These are phyloP conservation scores for Solanum piurae DNA, from an alignment of 257 asterid genomes.

Conservation along the genomic window DNA sequence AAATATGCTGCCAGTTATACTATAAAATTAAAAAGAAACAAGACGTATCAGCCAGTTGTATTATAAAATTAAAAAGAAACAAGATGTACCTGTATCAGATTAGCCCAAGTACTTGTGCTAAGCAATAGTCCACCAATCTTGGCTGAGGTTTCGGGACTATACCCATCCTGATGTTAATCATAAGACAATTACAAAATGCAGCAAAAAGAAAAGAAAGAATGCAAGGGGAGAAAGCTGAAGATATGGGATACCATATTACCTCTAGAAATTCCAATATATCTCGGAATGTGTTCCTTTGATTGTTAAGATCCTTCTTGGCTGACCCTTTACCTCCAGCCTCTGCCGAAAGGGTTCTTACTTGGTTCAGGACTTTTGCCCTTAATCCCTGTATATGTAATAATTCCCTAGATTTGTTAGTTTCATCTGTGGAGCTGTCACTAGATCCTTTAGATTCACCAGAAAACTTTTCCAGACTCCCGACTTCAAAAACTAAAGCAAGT, in stretches of 20 bases:
- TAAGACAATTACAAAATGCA: not conserved
- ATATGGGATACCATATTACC: constrained; percentile 23
- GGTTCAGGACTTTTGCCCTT: constrained; percentile 56
- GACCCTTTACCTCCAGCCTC: constrained; percentile 98
- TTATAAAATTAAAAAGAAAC: constrained; percentile 1
- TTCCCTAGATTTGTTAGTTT: constrained; percentile 41
- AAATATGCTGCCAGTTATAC: not conserved
- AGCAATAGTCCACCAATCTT: constrained; percentile 80
- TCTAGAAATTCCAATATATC: constrained; percentile 80
- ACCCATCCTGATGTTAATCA: constrained; percentile 48
- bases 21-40: constrained; percentile 1
- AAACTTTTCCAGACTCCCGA: constrained; percentile 73
- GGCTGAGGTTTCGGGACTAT: constrained; percentile 49
- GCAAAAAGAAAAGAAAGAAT: not conserved
- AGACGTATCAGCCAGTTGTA: not conserved
- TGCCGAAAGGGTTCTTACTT: constrained; percentile 54
- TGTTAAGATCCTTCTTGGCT: constrained; percentile 85
- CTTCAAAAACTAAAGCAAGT: constrained; percentile 77
- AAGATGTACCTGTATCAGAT: constrained; percentile 54
- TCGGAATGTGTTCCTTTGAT: constrained; percentile 72
- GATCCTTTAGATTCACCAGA: constrained; percentile 44
- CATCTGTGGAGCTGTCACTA: constrained; percentile 35
- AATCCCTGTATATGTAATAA: constrained; percentile 56
- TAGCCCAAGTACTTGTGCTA: constrained; percentile 61
- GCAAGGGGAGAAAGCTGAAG: not conserved